A percentile compares a stretch with the other conserved stretches of the same genome.
These are phyloP conservation scores for Rosellinia necatrix DNA, from an alignment of 2,329 filamentous ascomycete species.

Conservation along the genomic window DNA sequence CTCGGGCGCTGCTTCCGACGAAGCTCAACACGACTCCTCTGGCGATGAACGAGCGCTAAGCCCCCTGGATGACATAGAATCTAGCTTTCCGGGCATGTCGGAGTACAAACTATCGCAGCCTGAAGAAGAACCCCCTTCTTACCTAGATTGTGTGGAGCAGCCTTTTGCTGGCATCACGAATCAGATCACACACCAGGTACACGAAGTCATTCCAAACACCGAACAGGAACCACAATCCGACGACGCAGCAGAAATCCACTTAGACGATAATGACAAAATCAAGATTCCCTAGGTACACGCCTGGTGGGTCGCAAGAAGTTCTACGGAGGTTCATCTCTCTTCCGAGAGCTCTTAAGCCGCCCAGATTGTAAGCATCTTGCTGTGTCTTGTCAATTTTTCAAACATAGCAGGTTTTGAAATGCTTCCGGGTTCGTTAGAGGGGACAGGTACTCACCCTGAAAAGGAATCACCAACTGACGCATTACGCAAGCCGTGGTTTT, in stretches of 20 bases:
- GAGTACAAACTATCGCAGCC: conserved; percentile 36
- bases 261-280: conserved; percentile 48
- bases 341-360: neutral
- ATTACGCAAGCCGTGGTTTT: neutral
- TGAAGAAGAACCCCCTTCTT: conserved; percentile 28
- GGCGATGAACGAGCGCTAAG: conserved; percentile 41
- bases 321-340: neutral
- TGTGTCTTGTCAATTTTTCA: neutral
- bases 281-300: conserved; percentile 28
- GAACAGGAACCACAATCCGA: conserved; percentile 47
- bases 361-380: neutral
- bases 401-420: neutral
- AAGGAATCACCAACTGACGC: neutral
- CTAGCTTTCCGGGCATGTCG: conserved; percentile 37
- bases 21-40: conserved; percentile 46
- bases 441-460: neutral
- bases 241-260: conserved; percentile 55
- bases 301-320: neutral
- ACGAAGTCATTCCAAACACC: conserved; percentile 46
- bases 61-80: conserved; percentile 34
- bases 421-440: neutral
- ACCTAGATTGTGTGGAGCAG: conserved; percentile 26
- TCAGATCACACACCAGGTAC: conserved; percentile 40
- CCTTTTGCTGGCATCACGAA: conserved; percentile 20
- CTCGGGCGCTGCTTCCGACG: conserved; percentile 43